Conservation (phyloP, 2,329 filamentous ascomycete genomes). For the Neonectria hederae region DNA sequence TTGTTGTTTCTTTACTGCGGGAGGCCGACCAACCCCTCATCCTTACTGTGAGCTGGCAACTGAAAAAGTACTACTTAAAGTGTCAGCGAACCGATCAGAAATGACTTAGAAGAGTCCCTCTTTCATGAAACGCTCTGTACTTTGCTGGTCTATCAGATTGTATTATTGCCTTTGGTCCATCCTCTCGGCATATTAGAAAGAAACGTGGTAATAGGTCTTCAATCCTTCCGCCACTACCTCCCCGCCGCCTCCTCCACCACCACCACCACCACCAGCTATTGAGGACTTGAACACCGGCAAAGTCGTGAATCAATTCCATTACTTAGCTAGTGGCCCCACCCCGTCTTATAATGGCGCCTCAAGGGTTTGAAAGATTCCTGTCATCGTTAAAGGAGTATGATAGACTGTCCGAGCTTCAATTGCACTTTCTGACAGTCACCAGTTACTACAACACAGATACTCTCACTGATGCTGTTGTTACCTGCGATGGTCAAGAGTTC, state of each 20-base stretch:
- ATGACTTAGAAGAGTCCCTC: too few species aligned
- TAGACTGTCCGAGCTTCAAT: not conserved
- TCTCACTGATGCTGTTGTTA: not conserved
- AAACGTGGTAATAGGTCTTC: not conserved
- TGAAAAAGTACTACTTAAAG: too few species aligned
- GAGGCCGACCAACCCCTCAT: too few species aligned
- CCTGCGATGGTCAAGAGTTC: constrained; percentile 17
- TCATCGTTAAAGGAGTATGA: not conserved
- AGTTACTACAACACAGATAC: not conserved
- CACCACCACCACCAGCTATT: not conserved
- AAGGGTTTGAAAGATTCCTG: not conserved
- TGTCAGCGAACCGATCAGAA: too few species aligned
- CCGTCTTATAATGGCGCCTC: not conserved
- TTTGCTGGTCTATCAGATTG: too few species aligned
- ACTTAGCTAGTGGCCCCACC: not conserved
- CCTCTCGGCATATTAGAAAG: not conserved
- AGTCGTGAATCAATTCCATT: not conserved
- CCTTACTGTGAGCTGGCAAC: too few species aligned
- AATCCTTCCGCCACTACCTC: not conserved
- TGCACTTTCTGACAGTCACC: not conserved
- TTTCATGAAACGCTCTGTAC: not conserved
- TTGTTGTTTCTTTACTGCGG: too few species aligned
- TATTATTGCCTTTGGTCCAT: not conserved
- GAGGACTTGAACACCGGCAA: not conserved
- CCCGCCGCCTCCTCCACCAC: not conserved